These are phyloP conservation scores for Thelonectria blattea DNA, from an alignment of 2,329 filamentous ascomycete genomes.

Conservation along the genomic window DNA sequence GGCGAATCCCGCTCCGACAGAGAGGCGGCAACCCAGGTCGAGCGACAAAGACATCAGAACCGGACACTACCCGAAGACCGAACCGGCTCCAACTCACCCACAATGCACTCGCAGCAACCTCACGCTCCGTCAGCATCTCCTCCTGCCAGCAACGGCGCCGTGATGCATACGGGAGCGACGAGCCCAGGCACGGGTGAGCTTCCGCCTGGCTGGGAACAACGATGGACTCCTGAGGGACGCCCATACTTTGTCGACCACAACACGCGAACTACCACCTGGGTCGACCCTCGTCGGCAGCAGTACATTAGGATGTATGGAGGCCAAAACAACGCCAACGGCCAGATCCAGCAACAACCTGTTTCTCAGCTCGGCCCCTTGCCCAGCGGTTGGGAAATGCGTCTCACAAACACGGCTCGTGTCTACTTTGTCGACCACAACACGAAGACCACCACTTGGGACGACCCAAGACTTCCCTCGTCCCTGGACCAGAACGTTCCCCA, in stretches of 20 bases:
- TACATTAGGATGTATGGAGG: slow-evolving; percentile 98
- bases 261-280: slow-evolving; percentile 97
- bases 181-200: slow-evolving; percentile 94
- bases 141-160: slow-evolving; percentile 64
- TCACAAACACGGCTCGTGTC: slow-evolving; percentile 96
- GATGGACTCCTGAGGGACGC: slow-evolving; percentile 92
- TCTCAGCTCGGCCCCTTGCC: slow-evolving; percentile 94
- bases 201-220: slow-evolving; percentile 94
- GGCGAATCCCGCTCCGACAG: slow-evolving; percentile 75
- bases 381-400: slow-evolving; percentile 99
- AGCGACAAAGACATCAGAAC: slow-evolving; percentile 93
- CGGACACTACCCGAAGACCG: slow-evolving; percentile 94
- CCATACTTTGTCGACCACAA: slow-evolving; percentile 99
- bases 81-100: slow-evolving; percentile 91
- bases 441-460: slow-evolving; percentile 99
- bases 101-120: slow-evolving; percentile 63
- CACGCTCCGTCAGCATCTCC: slow-evolving; percentile 46
- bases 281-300: slow-evolving; percentile 94
- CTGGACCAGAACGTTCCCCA: slow-evolving; percentile 98
- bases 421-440: slow-evolving; percentile 99
- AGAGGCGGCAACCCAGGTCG: slow-evolving; percentile 90
- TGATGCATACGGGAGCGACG: slow-evolving; percentile 93
- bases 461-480: slow-evolving; percentile 91
- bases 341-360: slow-evolving; percentile 95
- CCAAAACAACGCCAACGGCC: slow-evolving; percentile 82